Conservation (phyloP, 306 rosid species). For the Pterocarpus macrocarpus region DNA sequence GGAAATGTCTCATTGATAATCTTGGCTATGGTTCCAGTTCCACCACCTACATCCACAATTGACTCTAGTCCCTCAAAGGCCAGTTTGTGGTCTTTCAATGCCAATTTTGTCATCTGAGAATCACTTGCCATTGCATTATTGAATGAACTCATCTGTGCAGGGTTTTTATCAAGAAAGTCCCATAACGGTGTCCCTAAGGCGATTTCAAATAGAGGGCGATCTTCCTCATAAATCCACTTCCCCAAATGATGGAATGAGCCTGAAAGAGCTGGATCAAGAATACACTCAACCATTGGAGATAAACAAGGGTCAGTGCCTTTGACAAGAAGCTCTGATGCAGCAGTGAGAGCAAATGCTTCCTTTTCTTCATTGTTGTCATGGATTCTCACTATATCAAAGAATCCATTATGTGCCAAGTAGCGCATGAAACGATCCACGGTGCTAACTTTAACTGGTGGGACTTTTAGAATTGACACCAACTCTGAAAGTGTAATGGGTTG, state of each 20-base stretch:
- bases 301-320: constrained; percentile 42
- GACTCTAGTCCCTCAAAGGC: constrained; percentile 54
- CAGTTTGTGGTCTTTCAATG: constrained; percentile 41
- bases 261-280: constrained; percentile 14
- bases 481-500: constrained; percentile 54
- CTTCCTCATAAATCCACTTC: constrained; percentile 47
- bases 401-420: constrained; percentile 51
- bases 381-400: constrained; percentile 39
- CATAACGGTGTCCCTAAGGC: constrained; percentile 43
- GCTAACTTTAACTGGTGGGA: constrained; percentile 41
- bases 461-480: constrained; percentile 51
- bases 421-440: constrained; percentile 50
- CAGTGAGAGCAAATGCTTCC: constrained; percentile 53
- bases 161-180: constrained; percentile 38
- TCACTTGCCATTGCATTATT: constrained; percentile 58
- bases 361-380: constrained; percentile 30
- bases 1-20: constrained; percentile 35
- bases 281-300: constrained; percentile 27
- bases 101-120: constrained; percentile 54
- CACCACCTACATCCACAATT: constrained; percentile 52
- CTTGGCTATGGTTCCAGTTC: constrained; percentile 31
- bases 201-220: constrained; percentile 31
- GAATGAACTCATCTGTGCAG: constrained; percentile 29
- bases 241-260: constrained; percentile 32
- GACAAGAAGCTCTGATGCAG: constrained; percentile 46